These are phyloP conservation scores for Vigna unguiculata DNA, from an alignment of 306 rosid species.

Conservation along the genomic window DNA sequence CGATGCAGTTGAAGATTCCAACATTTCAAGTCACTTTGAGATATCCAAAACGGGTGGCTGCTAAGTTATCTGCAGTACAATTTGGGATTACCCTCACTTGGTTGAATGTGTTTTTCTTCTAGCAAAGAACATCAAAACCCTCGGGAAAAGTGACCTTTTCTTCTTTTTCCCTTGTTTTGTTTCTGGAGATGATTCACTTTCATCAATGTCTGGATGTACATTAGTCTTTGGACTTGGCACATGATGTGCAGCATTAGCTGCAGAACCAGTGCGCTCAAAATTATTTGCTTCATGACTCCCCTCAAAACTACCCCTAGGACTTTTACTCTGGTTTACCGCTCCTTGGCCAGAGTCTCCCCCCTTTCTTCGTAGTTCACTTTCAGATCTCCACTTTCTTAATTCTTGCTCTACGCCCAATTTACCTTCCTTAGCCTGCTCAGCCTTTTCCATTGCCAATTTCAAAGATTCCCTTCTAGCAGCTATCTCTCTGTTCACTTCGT, in stretches of 20 bases:
- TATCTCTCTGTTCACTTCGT: slow-evolving; percentile 79
- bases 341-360: slow-evolving; percentile 67
- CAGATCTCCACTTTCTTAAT: slow-evolving; percentile 95
- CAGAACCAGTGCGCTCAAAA: slow-evolving; percentile 44
- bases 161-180: slow-evolving; percentile 70
- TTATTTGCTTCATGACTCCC: slow-evolving; percentile 56
- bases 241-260: slow-evolving; percentile 42
- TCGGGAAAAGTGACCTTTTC: slow-evolving; percentile 77
- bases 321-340: slow-evolving; percentile 54
- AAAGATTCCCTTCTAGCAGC: slow-evolving; percentile 78
- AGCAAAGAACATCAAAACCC: slow-evolving; percentile 89
- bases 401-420: slow-evolving; percentile 96
- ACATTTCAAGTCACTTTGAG: slow-evolving; percentile 58
- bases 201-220: slow-evolving; percentile 41
- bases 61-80: slow-evolving; percentile 48
- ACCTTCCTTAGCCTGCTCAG: slow-evolving; percentile 98
- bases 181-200: slow-evolving; percentile 65
- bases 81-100: slow-evolving; percentile 56
- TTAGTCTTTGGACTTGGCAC: slow-evolving; percentile 61
- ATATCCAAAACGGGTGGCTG: slow-evolving; percentile 40
- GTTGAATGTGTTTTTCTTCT: slow-evolving; percentile 62
- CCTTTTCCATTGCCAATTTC: slow-evolving; percentile 81
- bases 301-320: slow-evolving; percentile 80
- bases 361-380: slow-evolving; percentile 81
- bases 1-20: slow-evolving; percentile 25